Base-by-base conservation (phyloP, 2,329 filamentous ascomycete genomes). In the Cladophialophora psammophila region DNA sequence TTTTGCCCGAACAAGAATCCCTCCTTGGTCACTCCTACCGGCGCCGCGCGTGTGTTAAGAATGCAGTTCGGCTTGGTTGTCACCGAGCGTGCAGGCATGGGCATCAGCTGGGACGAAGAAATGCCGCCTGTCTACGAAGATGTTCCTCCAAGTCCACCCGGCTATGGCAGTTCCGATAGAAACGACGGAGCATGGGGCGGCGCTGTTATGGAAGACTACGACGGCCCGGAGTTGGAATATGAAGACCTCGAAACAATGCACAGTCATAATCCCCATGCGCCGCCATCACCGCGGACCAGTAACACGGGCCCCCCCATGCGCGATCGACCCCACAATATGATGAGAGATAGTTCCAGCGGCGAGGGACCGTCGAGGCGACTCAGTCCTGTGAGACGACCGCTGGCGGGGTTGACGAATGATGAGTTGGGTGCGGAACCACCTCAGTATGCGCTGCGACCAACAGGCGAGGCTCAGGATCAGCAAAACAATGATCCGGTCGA, bases 61-160 rank as follows among this genome's bases (percentile, higher is more conserved):
- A 97, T 97, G 86, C 92, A 96, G 77, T 98, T 97, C 82, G 88
- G 87, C 74, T 85, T 95, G 61, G 83, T 88, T 65, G 85, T 98
- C 63, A 97, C 94, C 3, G 91, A 96, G 80, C 87, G 92, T 67
- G 87, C 87, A 20, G 94, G 94, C 18, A 86, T 97, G 76, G 94
- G 94, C 59, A 94, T 99, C 74, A 92, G 91, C 73, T 99, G 95
- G 94, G 94, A 98, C 73, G 94, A 97, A 80, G 94, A 99, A 82
- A 89, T 92, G 75, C 94, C 94, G 12, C 94, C 94, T 0, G 87
- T 96, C 72, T 99, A 99, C 80, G 91, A 95, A 79, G 93, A 98
- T 76, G 93, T 98, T 50, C 94, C 94, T 0, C 90, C 88, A 1
- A 93, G 90, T 74, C 94, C 94, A 57, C 94, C 94, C 0, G 85